Conservation (phyloP, 495 filamentous ascomycete species). For the Xylona heveae region DNA sequence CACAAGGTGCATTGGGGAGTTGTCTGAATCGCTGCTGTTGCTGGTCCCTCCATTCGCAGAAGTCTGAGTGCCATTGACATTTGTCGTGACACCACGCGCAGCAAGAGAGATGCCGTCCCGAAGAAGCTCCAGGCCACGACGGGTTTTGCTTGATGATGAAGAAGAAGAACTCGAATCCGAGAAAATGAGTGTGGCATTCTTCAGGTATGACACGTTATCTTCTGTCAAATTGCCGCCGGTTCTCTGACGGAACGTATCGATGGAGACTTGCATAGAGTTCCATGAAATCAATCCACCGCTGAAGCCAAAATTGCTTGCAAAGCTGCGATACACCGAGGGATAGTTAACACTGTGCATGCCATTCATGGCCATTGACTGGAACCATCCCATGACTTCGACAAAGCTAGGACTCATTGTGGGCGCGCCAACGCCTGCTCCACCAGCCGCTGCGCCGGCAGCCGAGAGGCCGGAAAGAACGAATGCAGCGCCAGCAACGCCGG, state of each 20-base stretch:
- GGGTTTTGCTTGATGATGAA: conserved; percentile 19
- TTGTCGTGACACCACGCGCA: conserved; percentile 28
- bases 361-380: conserved; percentile 84
- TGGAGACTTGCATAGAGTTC: conserved; percentile 55
- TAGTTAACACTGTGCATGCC: conserved; percentile 87
- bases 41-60: conserved; percentile 3
- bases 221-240: conserved; percentile 78
- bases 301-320: conserved; percentile 84
- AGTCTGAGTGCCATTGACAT: conserved; percentile 21
- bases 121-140: conserved; percentile 33
- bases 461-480: conserved; percentile 53
- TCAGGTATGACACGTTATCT: conserved; percentile 53
- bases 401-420: conserved; percentile 62
- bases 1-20: conserved; percentile 27
- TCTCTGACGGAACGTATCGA: conserved; percentile 58
- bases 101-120: conserved; percentile 21
- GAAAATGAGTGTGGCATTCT: conserved; percentile 50
- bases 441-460: conserved; percentile 33
- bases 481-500: conserved; percentile 70
- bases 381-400: conserved; percentile 68
- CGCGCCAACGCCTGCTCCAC: conserved; percentile 15
- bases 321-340: conserved; percentile 68
- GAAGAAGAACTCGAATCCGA: conserved; percentile 24
- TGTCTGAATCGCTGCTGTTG: conserved; percentile 14
- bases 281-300: conserved; percentile 71